These are phyloP conservation scores for Knufia petricola DNA, from an alignment of 2,329 filamentous ascomycete species.

Conservation along the genomic window DNA sequence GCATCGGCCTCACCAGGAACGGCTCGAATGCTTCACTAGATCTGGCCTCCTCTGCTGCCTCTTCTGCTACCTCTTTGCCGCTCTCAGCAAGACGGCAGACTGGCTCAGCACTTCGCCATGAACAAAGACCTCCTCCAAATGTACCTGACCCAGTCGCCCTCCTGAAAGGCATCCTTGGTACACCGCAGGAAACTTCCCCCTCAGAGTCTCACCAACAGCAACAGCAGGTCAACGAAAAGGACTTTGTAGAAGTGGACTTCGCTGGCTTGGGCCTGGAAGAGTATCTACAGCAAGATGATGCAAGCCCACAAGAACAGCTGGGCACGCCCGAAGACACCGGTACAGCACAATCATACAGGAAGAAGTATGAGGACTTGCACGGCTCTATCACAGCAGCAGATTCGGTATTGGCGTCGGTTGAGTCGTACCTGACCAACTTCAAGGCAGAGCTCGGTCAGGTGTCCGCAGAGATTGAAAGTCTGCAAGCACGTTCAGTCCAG, in stretches of 20 bases:
- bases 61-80: constrained; percentile 67
- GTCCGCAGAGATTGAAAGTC: constrained; percentile 86
- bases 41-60: constrained; percentile 49
- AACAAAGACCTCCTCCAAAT: constrained; percentile 42
- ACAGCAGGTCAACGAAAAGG: constrained; percentile 29
- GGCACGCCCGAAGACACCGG: constrained; percentile 53
- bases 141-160: constrained; percentile 62
- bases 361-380: constrained; percentile 83
- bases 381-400: constrained; percentile 79
- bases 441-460: constrained; percentile 86
- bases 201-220: constrained; percentile 14
- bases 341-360: constrained; percentile 62
- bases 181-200: constrained; percentile 16
- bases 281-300: constrained; percentile 42
- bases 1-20: constrained; percentile 54
- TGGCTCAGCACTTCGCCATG: constrained; percentile 58
- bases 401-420: constrained; percentile 84
- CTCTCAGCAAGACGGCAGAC: constrained; percentile 55
- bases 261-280: constrained; percentile 65
- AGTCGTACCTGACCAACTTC: constrained; percentile 84
- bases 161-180: constrained; percentile 51
- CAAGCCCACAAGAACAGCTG: constrained; percentile 48
- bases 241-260: constrained; percentile 67
- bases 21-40: constrained; percentile 66
- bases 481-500: constrained; percentile 76